These are phyloP conservation scores for Naganishia vishniacii DNA, from an alignment of 768 basidiomycete species.

Conservation along the genomic window DNA sequence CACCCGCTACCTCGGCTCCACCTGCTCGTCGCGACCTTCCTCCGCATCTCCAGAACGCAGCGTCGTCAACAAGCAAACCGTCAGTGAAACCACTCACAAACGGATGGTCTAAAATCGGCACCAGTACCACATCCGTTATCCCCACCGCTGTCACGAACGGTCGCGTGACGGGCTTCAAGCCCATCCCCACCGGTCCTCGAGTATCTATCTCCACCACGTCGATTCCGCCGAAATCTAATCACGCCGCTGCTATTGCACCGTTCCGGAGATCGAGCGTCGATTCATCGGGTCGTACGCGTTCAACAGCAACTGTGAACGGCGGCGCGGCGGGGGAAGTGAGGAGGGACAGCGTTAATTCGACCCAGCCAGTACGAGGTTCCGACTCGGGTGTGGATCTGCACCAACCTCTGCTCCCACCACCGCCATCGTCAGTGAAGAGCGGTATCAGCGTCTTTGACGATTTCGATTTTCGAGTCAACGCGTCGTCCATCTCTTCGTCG, in stretches of 20 bases:
- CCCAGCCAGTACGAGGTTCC: neutral
- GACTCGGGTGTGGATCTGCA: neutral
- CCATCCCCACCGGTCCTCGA: constrained; percentile 9
- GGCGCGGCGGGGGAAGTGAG: neutral
- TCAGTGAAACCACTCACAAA: neutral
- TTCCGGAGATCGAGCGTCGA: neutral
- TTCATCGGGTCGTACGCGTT: neutral
- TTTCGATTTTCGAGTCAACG: neutral
- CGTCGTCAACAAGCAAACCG: neutral
- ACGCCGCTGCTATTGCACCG: too few relatives aligned
- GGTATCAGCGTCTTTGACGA: neutral
- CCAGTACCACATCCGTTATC: neutral
- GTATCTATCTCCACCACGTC: neutral
- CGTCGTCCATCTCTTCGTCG: too few relatives aligned
- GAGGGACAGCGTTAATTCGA: neutral
- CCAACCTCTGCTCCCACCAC: too few relatives aligned
- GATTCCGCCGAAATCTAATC: neutral
- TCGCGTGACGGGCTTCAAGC: constrained; percentile 2
- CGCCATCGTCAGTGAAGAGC: neutral
- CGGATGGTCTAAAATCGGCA: constrained; percentile 11
- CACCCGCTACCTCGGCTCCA: neutral
- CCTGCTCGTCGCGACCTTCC: neutral
- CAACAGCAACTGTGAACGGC: too few relatives aligned
- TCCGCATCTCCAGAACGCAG: neutral
- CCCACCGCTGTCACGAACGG: constrained; percentile 2